phyloP scores from a whole-genome alignment of 2,329 filamentous ascomycete species.

The Mycosphaerella arachidis region DNA sequence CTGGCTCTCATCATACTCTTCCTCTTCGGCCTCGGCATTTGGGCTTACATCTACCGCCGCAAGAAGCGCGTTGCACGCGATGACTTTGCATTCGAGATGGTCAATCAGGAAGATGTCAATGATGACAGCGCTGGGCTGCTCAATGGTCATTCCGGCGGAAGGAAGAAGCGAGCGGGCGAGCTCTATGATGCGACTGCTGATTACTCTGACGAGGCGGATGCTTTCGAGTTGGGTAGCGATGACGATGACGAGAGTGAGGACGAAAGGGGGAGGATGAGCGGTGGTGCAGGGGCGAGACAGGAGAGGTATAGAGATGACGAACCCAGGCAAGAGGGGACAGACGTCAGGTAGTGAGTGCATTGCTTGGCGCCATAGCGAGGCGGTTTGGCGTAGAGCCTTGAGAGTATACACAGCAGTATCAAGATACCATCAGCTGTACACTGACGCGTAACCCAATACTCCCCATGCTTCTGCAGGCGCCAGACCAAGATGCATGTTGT shows the following conservation, averaged over 20 bases:
- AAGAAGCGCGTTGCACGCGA: slow-evolving; percentile 60
- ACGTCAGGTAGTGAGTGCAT: slow-evolving; percentile 1
- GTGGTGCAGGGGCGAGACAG: neutral
- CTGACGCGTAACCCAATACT: neutral
- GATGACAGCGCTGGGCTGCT: slow-evolving; percentile 31
- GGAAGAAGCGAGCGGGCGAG: slow-evolving; percentile 69
- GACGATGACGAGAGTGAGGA: slow-evolving; percentile 22
- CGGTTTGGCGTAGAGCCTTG: neutral
- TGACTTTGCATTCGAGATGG: slow-evolving; percentile 89
- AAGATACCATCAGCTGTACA: neutral
- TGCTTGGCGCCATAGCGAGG: neutral
- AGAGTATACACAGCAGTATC: neutral
- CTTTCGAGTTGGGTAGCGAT: slow-evolving; percentile 23
- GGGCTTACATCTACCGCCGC: slow-evolving; percentile 76
- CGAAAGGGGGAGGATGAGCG: slow-evolving; percentile 13
- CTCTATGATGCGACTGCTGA: slow-evolving; percentile 97
- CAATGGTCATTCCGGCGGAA: slow-evolving; percentile 38
- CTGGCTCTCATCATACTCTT: slow-evolving; percentile 80
- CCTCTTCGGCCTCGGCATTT: slow-evolving; percentile 66
- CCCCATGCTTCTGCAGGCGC: neutral
- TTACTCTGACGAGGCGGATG: slow-evolving; percentile 64
- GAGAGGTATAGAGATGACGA: slow-evolving; percentile 23
- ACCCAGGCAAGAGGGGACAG: slow-evolving; percentile 7
- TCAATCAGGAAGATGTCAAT: slow-evolving; percentile 69
- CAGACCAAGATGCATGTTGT: no score